A percentile compares a stretch with the other conserved stretches of the same genome.
Evolutionary conservation across 176 grass and related monocot genomes (phyloP).

Genomic region (Cymbopogon citratus): DNA sequence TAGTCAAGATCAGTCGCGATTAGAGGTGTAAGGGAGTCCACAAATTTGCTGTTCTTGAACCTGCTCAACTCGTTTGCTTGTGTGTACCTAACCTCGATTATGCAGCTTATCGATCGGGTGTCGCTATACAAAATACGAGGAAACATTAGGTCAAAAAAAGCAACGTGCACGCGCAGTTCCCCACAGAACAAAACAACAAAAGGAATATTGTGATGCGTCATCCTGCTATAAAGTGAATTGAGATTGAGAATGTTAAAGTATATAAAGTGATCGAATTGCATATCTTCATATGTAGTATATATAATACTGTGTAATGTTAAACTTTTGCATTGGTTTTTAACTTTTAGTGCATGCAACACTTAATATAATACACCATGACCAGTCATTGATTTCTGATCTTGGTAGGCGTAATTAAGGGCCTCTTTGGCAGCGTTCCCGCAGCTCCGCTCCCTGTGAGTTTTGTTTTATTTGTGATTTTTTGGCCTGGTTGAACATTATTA

Average conservation of each 20-base stretch:
- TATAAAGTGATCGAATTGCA: neutral
- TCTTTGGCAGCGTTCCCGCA: too few relatives aligned
- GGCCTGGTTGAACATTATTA: too few relatives aligned
- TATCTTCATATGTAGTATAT: neutral
- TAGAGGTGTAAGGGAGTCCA: neutral
- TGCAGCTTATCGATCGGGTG: neutral
- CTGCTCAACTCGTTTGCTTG: neutral
- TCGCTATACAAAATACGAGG: neutral
- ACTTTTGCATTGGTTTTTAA: too few relatives aligned
- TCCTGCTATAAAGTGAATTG: neutral
- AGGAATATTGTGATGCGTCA: neutral
- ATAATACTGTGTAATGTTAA: too few relatives aligned
- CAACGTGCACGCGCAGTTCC: slow-evolving; percentile 20
- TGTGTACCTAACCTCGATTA: neutral
- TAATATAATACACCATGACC: too few relatives aligned
- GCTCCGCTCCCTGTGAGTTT: too few relatives aligned
- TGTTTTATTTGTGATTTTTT: too few relatives aligned
- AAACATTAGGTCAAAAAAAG: slow-evolving; percentile 16
- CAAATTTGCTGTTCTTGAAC: neutral
- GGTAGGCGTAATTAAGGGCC: too few relatives aligned
- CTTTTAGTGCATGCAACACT: too few relatives aligned
- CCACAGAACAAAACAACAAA: neutral
- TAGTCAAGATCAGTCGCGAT: neutral
- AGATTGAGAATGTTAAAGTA: neutral
- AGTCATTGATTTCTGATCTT: too few relatives aligned